These are phyloP conservation scores for Monosporascus sp. DNA, from an alignment of 2,329 filamentous ascomycete species.

Conservation along the genomic window DNA sequence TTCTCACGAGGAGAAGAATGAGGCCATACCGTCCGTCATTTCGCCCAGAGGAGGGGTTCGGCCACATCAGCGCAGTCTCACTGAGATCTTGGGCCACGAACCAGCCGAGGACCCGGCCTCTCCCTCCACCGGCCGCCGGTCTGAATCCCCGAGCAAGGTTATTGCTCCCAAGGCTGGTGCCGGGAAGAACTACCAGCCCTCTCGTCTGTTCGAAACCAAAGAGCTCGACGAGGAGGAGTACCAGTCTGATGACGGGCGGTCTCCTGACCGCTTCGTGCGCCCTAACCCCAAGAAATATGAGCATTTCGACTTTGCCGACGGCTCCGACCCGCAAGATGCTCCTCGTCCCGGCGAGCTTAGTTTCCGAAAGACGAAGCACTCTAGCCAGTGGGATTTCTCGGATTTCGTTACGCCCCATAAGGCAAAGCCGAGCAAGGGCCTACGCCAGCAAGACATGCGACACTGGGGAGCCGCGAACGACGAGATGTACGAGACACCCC, in stretches of 20 bases:
- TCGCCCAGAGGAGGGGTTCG: constrained; percentile 55
- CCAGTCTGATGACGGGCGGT: constrained; percentile 34
- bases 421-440: constrained; percentile 50
- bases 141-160: constrained; percentile 31
- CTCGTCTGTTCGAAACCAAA: constrained; percentile 58
- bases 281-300: constrained; percentile 75
- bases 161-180: constrained; percentile 48
- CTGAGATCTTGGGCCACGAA: constrained; percentile 64
- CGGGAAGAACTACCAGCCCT: constrained; percentile 57
- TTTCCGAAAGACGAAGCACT: constrained; percentile 56
- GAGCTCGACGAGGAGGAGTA: constrained; percentile 39
- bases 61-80: constrained; percentile 62
- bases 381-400: constrained; percentile 78
- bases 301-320: constrained; percentile 79
- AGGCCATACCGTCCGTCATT: constrained; percentile 44
- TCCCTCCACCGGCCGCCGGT: constrained; percentile 35
- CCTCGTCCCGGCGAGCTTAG: constrained; percentile 35
- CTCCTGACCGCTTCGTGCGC: constrained; percentile 44
- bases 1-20: constrained; percentile 57
- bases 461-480: constrained; percentile 74
- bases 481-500: constrained; percentile 51
- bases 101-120: constrained; percentile 31
- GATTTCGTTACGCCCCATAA: constrained; percentile 85
- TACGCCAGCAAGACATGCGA: constrained; percentile 63
- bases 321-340: constrained; percentile 46